Base-by-base conservation (phyloP, 805 yeast species). In the Helenozyma rhizophorensis region DNA sequence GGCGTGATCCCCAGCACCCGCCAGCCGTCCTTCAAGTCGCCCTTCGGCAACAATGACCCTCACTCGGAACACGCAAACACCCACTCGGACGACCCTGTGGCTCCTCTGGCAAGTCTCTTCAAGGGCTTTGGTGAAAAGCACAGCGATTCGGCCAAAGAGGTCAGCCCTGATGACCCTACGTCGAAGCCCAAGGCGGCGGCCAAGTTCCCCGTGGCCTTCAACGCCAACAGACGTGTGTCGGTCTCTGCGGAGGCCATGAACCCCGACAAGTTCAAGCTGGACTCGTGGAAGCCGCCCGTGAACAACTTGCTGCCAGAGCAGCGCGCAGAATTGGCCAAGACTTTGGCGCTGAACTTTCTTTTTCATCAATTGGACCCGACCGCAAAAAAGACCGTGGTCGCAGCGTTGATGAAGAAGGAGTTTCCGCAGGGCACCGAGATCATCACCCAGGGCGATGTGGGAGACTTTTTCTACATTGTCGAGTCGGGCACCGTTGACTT, bases 371-470 rank as follows among this genome's bases (percentile, higher is more conserved):
- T 93, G 47, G 96, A 88, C 59, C 76, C 74, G 33, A 88, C 78
- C 42, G 74, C 95, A 2, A 70, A 85, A 48, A 73, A 72, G 39
- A 77, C 90, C 6, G 89, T 93, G 13, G 75, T 93, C 28, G 74
- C 76, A 47, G 94, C 97, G n/a, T 70, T 93, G 43, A 78, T 80
- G 47, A 93, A 83, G 54, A 83, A 83, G 48, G 60, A 65, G 32
- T 76, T 78, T 25, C 52, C 70, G 2, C 67, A 73, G 33, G 83
- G 78, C 35, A 62, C 76, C 5, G 79, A 76, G 43, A 79, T 90
- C 40, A 88, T 89, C 53, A 74, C 64, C 43, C 96, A 90, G 61
- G 97, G 97, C 32, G 96, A 85, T 51, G 95, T 84, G 53, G 97
- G 97, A 45, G 96, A 90, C 62, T 89, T 66, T 58, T 86, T 90